Evolutionary conservation across 2,329 filamentous ascomycete genomes (phyloP), one percentile per base, ranked within the genome.

Genomic region (Microdochium paspali): DNA sequence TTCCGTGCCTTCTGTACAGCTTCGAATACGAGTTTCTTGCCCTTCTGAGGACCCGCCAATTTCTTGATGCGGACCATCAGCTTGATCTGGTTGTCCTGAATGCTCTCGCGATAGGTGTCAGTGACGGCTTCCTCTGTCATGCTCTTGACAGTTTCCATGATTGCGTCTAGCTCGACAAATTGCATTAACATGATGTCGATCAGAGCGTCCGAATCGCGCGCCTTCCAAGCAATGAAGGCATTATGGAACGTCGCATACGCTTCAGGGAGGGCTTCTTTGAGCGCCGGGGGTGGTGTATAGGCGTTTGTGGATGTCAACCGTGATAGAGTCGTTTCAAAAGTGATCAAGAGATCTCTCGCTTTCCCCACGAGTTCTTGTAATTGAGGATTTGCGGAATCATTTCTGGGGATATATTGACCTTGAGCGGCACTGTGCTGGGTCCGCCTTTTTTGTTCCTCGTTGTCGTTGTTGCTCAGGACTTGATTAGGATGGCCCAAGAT

Each of bases 181-280:
- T 89, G 86, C 58, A 87, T 77, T n/a, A 91, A 74, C 87, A 93
- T 90, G 47, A 88, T 84, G 56, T 90, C 85, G 46, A 91, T 80
- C 4, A 93, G 70, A 0, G 86, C 82, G 47, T 82, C 82, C 0
- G 85, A 87, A 60, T 91, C 87, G 46, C 86, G 79, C 2, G 87
- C 83, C 64, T 90, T 89, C 87, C 87, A 93, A 3, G 85, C 82
- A 50, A 87, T 85, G 58, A 93, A 90, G 1, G 85, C 85, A 46
- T 86, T 84, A 56, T 84, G 80, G 55, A 89, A 93, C 0, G 82
- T 78, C 26, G 84, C 79, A 58, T 90, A 88, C 1, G 80, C 74
- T 55, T 88, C 77, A 0, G 83, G 77, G 18, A 93, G 70, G 1
- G 76, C 74, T 46, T 80, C 76, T 25, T 77, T 70, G 35, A 85